Evolutionary conservation across 768 basidiomycete genomes (phyloP).

Genomic region (Rickenella mellea): DNA sequence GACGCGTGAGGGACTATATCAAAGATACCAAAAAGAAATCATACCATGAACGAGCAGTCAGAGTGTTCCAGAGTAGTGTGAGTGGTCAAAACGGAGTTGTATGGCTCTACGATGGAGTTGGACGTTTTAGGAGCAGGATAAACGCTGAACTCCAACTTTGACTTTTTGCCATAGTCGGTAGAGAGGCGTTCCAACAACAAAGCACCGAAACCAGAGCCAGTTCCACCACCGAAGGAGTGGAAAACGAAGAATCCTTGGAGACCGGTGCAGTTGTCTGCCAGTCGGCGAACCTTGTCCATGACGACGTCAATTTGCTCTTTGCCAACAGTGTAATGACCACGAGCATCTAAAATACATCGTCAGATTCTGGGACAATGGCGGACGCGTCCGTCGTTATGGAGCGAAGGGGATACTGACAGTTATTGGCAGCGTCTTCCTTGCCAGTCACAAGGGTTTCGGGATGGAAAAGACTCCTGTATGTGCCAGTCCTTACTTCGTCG

Average conservation of each 20-base stretch:
- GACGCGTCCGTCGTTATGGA: constrained; percentile 1
- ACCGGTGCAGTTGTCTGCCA: constrained; percentile 96
- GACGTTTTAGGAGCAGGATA: constrained; percentile 93
- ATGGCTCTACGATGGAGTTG: constrained; percentile 96
- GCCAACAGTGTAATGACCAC: constrained; percentile 98
- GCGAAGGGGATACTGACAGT: constrained; percentile 50
- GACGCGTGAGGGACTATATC: constrained; percentile 3
- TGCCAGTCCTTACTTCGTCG: constrained; percentile 92
- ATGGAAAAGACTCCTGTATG: constrained; percentile 96
- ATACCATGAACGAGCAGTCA: constrained; percentile 99
- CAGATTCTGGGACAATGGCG: constrained; percentile 10
- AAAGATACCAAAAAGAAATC: constrained; percentile 2
- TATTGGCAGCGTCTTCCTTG: constrained; percentile 99
- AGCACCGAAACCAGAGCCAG: constrained; percentile 98
- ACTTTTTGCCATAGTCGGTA: constrained; percentile 98
- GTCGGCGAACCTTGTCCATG: constrained; percentile 93
- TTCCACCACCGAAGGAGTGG: constrained; percentile 99
- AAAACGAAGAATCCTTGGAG: constrained; percentile 99
- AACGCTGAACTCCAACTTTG: constrained; percentile 96
- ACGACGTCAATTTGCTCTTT: constrained; percentile 97
- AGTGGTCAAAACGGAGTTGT: constrained; percentile 96
- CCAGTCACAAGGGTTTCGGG: constrained; percentile 97
- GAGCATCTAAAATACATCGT: constrained; percentile 59
- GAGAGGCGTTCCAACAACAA: constrained; percentile 95
- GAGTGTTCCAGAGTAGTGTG: constrained; percentile 99